Percentiles rank a stretch among this genome's conserved stretches.
Evolutionary conservation across 2,329 filamentous ascomycete species (phyloP).

Genomic region (Amauroascus verrucosus): DNA sequence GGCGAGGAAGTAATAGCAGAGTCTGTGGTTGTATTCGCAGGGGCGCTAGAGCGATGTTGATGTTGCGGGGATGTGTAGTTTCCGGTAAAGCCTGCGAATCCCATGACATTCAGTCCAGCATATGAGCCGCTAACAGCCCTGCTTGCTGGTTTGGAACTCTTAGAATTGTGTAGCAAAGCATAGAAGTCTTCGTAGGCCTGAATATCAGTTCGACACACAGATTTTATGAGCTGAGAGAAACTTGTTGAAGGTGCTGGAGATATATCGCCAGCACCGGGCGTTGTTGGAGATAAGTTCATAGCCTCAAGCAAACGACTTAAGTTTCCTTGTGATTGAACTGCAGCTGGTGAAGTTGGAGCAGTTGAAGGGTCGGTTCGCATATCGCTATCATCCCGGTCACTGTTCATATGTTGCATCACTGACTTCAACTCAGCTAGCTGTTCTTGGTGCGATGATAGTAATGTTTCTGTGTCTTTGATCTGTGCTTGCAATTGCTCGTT

Average conservation of each 20-base stretch:
- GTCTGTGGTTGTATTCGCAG: conserved; percentile 50
- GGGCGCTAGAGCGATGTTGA: conserved; percentile 44
- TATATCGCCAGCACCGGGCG: conserved; percentile 43
- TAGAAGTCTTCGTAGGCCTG: conserved; percentile 76
- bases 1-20: conserved; percentile 37
- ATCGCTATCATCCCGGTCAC: conserved; percentile 56
- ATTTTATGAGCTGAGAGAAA: conserved; percentile 72
- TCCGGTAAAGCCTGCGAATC: conserved; percentile 38
- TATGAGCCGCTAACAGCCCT: conserved; percentile 64
- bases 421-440: conserved; percentile 83
- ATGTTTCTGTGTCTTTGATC: conserved; percentile 71
- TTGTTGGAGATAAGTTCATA: conserved; percentile 43
- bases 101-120: conserved; percentile 51
- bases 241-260: conserved; percentile 55
- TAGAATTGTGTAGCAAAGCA: conserved; percentile 60
- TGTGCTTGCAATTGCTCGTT: conserved; percentile 82
- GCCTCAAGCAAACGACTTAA: conserved; percentile 52
- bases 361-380: conserved; percentile 55
- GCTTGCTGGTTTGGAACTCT: conserved; percentile 51
- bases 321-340: conserved; percentile 42
- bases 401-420: conserved; percentile 79
- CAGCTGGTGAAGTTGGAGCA: conserved; percentile 69
- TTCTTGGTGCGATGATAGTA: conserved; percentile 84
- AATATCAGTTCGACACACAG: conserved; percentile 73
- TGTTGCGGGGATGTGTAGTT: conserved; percentile 29